Evolutionary conservation across 1,139 yeast genomes (phyloP), one percentile per base, ranked within the genome.

Genomic region (Meyerozyma elateridarum): DNA sequence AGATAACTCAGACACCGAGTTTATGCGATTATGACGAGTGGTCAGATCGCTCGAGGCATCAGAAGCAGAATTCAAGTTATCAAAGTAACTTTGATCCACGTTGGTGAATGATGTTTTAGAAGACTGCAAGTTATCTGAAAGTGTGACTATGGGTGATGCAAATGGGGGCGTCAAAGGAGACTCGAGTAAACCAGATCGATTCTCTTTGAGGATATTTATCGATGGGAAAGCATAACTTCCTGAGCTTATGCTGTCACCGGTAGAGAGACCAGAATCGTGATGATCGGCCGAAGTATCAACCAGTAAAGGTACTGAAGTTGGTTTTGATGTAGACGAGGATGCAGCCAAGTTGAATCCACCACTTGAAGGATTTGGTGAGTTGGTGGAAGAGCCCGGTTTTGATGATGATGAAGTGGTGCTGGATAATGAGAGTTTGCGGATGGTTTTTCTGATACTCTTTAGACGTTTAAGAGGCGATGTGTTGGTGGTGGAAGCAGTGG

Each of bases 61-160:
- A 20, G 13, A 19, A 8, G 22, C 12, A 11, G 20, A 29, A 8
- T 12, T n/a, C 25, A 20, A 20, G 20, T 14, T 25, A 22, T 61
- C 65, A 37, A 66, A 61, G 42, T 59, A 66, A 39, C 45, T 59
- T 36, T 63, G 68, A 38, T 67, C 71, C 16, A 64, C 52, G 27
- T 49, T 52, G 16, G 49, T 47, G 31, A 67, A 38, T 22, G 57
- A 52, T 31, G 54, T 59, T 38, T 60, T 58, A 8, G 57, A 46
- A 16, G 45, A 38, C 6, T 46, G 36, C 31, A 61, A 49, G 41
- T 62, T 63, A 28, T 67, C 74, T 11, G 67, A 55, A 15, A 68
- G 47, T 1, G 70, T 65, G 24, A 68, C 61, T 25, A 65, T 53
- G 22, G 73, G 73, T 19, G 68, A 64, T 24, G 59, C 47, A 25